These are phyloP conservation scores for Apiospora koreana DNA, from an alignment of 2,329 filamentous ascomycete species.

Conservation along the genomic window DNA sequence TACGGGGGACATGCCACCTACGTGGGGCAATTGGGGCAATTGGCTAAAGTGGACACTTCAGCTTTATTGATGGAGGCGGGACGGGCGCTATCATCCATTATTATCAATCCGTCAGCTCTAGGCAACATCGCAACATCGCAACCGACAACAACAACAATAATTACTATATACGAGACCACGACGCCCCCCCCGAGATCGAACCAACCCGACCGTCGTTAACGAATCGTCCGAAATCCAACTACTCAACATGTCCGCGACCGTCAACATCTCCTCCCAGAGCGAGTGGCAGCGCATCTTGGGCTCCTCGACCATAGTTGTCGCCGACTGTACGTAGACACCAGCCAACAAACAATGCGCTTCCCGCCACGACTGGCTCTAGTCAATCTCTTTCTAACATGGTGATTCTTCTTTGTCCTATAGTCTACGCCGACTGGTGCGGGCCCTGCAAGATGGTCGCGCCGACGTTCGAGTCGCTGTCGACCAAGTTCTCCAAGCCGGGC, in stretches of 20 bases:
- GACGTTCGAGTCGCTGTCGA: slow-evolving; percentile 80
- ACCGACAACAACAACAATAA: background rate
- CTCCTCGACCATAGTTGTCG: slow-evolving; percentile 77
- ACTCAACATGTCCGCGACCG: slow-evolving; percentile 42
- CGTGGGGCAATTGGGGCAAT: background rate
- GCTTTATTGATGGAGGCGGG: slow-evolving; percentile 6
- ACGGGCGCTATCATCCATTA: background rate
- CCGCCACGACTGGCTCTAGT: background rate
- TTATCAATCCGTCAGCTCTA: slow-evolving; percentile 1
- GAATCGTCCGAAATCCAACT: background rate
- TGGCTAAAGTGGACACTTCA: background rate
- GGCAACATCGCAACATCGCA: background rate
- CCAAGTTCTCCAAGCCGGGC: slow-evolving; percentile 76
- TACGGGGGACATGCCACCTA: background rate
- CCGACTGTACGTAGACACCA: slow-evolving; percentile 73
- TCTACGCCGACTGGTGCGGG: slow-evolving; percentile 94
- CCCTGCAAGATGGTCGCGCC: slow-evolving; percentile 93
- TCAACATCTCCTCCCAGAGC: slow-evolving; percentile 63
- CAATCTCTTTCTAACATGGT: background rate
- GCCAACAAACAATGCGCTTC: slow-evolving; percentile 8
- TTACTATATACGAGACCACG: slow-evolving; percentile 8
- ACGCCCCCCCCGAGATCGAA: background rate
- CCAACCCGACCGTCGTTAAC: background rate
- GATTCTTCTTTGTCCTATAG: slow-evolving; percentile 44
- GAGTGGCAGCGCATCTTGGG: slow-evolving; percentile 74